Evolutionary conservation across 2,329 filamentous ascomycete genomes (phyloP), one percentile per base, ranked within the genome.

Genomic region (Trichoderma asperellum): DNA sequence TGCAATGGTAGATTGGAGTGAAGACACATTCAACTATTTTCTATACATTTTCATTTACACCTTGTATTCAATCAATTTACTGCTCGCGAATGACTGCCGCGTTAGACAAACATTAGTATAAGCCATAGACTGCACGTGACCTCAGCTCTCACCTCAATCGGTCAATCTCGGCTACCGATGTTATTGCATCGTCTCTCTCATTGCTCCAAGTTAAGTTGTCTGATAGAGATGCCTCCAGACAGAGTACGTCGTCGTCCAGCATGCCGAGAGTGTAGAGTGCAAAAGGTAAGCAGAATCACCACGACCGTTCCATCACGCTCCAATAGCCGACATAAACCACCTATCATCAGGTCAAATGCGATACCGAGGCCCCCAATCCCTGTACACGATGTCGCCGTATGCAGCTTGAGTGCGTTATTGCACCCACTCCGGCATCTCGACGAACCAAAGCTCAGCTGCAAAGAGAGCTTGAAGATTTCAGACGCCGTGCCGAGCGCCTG

Each of bases 301-400:
- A 29, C n/a, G 12, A 14, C 8, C 14, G n/a, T 18, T 11, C 16
- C 29, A 32, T 37, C 52, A 59, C 40, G 2, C 4, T 21, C n/a
- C 37, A 47, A 4, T 60, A 8, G 21, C 57, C 59, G 27, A 68
- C 24, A 53, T 40, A 18, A 2, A 24, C 12, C 10, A 16, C 4
- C 10, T 8, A 27, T 11, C 5, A 40, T 21, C 37, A 68, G 64
- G 64, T 68, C 47, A 68, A 68, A 60, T 68, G 64, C 16, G 56
- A 68, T 60, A 56, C 57, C 47, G 64, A 60, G 24, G 16, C 55
- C 2, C 56, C 55, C n/a, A 56, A 29, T 16, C 21, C 56, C 2
- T 68, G 64, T 21, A 60, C 64, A 34, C 43, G 64, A 60, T 68
- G 64, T 34, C 64, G 64, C 21, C 64, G 57, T 16, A 68, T 68